Evolutionary conservation across 2,329 filamentous ascomycete genomes (phyloP), one percentile per base, ranked within the genome.

Genomic region (Didymella sp.): DNA sequence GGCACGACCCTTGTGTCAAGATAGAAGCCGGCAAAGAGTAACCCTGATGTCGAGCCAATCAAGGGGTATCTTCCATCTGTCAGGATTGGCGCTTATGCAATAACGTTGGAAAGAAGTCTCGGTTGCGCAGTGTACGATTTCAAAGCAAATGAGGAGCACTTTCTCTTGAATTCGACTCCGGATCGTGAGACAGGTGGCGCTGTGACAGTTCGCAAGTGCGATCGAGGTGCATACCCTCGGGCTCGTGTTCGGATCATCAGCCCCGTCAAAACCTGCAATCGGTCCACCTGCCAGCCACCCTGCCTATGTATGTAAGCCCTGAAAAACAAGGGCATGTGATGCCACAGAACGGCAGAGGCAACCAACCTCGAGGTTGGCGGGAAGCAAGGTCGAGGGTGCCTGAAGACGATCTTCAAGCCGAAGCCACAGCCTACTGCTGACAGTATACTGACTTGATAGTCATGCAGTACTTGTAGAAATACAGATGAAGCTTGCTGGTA

Each of bases 371-470:
- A 73, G 68, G 71, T 63, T 54, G 58, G 67, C 72, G 72, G 73
- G 73, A 74, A 73, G 72, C 73, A 72, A 68, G 73, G 73, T 74
- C 64, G 73, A 74, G 70, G 71, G 71, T 64, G 65, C 72, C 66
- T 71, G 70, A 66, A 44, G 73, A 53, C 62, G 68, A 75, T 75
- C 72, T 57, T 55, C 52, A 60, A 63, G 49, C 66, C 58, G 55
- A 59, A 59, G 58, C 60, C 59, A 54, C 58, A 51, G 56, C 56
- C 63, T 60, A 61, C 60, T 63, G 66, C 57, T 61, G 62, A 58
- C 56, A 63, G 60, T 60, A 53, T 66, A 43, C 56, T 47, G 53
- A 54, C 49, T 54, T 33, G 56, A 41, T 31, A n/a, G 25, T 21
- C 24, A 40, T 30, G 7, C 2, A 38, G 24, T 4, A 21, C 3